Evolutionary conservation across 225 moss, liverwort and hornwort genomes (phyloP).

Genomic region (Physcomitrium patens): DNA sequence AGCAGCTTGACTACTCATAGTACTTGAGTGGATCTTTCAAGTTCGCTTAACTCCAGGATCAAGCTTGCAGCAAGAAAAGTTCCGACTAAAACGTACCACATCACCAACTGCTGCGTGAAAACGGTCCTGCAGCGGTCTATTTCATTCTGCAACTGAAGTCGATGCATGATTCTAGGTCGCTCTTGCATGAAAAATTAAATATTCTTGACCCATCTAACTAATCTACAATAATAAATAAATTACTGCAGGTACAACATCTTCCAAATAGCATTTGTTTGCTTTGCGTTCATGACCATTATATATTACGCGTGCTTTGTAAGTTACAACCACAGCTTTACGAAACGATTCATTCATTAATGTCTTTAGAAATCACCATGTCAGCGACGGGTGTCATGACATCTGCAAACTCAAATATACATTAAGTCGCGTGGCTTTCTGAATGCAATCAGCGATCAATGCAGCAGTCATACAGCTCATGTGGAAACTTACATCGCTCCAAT

Average conservation of each 20-base stretch:
- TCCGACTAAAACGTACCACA: neutral
- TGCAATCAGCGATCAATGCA: neutral
- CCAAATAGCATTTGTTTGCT: slow-evolving; percentile 82
- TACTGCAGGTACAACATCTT: slow-evolving; percentile 83
- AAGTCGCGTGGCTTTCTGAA: too few relatives aligned
- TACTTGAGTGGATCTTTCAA: neutral
- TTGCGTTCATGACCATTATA: slow-evolving; percentile 67
- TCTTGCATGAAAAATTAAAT: neutral
- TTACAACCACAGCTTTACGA: slow-evolving; percentile 13
- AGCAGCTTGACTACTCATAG: too few relatives aligned
- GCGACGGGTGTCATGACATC: neutral
- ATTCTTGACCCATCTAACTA: neutral
- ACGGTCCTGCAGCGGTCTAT: neutral
- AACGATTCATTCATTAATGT: neutral
- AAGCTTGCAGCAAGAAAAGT: neutral
- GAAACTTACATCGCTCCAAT: neutral
- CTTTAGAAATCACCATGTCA: neutral
- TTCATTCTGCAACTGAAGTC: neutral
- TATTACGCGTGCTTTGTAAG: slow-evolving; percentile 87
- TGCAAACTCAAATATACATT: neutral
- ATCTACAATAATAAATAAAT: neutral
- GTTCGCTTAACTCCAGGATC: neutral
- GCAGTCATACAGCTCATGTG: neutral
- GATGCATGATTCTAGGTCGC: neutral
- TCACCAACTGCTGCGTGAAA: neutral